Evolutionary conservation across 2,329 filamentous ascomycete genomes (phyloP).

Genomic region (Fusarium coffeatum): DNA sequence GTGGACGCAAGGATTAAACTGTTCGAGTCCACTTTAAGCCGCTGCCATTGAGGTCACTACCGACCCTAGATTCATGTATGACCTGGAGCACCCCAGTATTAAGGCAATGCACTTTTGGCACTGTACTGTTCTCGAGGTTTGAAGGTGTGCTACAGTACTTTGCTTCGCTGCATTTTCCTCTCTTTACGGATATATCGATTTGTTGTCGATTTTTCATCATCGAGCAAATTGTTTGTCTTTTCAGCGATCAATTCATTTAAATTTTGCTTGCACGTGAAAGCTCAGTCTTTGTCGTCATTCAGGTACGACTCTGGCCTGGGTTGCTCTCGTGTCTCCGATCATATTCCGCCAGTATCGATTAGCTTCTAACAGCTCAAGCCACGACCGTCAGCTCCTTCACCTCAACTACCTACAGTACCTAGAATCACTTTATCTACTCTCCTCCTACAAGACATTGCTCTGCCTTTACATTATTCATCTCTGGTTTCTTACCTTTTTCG

Average conservation of each 20-base stretch:
- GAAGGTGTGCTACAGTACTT: slow-evolving; percentile 6
- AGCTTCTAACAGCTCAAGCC: slow-evolving; percentile 31
- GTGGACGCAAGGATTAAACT: slow-evolving; percentile 27
- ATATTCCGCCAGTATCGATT: slow-evolving; percentile 40
- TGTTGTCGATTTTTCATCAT: background rate
- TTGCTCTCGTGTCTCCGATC: slow-evolving; percentile 21
- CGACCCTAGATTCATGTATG: slow-evolving; percentile 13
- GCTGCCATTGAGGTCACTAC: slow-evolving; percentile 38
- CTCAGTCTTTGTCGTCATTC: slow-evolving; percentile 19
- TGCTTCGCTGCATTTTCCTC: slow-evolving; percentile 20
- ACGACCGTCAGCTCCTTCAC: background rate
- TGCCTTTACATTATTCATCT: background rate
- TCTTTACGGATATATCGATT: slow-evolving; percentile 18
- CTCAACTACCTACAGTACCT: background rate
- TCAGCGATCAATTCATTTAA: background rate
- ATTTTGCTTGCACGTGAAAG: slow-evolving; percentile 15
- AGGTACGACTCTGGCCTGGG: background rate
- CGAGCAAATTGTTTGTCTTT: background rate
- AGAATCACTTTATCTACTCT: background rate
- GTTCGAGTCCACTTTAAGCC: slow-evolving; percentile 32
- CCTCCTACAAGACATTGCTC: slow-evolving; percentile 8
- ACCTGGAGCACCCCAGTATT: slow-evolving; percentile 1
- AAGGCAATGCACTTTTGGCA: slow-evolving; percentile 7
- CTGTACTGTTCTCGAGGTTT: slow-evolving; percentile 9
- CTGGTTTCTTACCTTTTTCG: background rate